Percentiles rank a stretch among this genome's conserved stretches.
These are phyloP conservation scores for Vitis hybrid DNA, from an alignment of 177 flowering plant genomes.

Conservation along the genomic window DNA sequence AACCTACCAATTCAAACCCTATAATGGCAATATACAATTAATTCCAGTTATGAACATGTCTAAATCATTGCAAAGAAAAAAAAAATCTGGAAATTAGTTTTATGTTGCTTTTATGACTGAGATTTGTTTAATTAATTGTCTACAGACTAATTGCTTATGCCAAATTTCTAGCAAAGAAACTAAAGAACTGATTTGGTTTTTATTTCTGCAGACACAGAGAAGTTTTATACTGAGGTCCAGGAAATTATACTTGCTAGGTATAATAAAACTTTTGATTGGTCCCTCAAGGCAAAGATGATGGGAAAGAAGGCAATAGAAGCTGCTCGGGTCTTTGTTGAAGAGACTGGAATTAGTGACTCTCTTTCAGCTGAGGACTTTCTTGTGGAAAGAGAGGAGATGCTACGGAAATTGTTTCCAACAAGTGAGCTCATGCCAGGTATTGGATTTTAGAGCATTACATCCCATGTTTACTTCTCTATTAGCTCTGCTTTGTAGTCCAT, in stretches of 20 bases:
- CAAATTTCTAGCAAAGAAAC: neutral
- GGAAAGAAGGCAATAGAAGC: slow-evolving; percentile 91
- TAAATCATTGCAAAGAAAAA: no score
- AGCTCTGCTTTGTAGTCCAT: no score
- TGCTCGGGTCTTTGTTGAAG: slow-evolving; percentile 84
- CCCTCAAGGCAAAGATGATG: slow-evolving; percentile 95
- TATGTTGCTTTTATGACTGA: neutral
- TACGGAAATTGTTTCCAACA: slow-evolving; percentile 63
- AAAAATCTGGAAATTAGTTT: no score
- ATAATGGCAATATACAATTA: no score
- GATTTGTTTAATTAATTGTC: neutral
- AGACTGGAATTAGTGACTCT: slow-evolving; percentile 72
- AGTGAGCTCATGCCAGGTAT: slow-evolving; percentile 92
- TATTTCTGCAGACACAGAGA: slow-evolving; percentile 76
- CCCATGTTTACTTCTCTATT: no score
- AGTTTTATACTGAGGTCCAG: slow-evolving; percentile 88
- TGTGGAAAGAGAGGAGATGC: slow-evolving; percentile 80
- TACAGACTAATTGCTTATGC: neutral
- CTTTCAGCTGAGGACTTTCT: slow-evolving; percentile 83
- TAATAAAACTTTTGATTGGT: slow-evolving; percentile 88
- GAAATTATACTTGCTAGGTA: slow-evolving; percentile 76
- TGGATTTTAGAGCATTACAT: no score
- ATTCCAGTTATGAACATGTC: no score
- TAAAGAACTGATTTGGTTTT: neutral
- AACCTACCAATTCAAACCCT: no score